A percentile compares a stretch with the other conserved stretches of the same genome.
phyloP scores from a whole-genome alignment of 1,284 basidiomycete species.

The Hemileia vastatrix region DNA sequence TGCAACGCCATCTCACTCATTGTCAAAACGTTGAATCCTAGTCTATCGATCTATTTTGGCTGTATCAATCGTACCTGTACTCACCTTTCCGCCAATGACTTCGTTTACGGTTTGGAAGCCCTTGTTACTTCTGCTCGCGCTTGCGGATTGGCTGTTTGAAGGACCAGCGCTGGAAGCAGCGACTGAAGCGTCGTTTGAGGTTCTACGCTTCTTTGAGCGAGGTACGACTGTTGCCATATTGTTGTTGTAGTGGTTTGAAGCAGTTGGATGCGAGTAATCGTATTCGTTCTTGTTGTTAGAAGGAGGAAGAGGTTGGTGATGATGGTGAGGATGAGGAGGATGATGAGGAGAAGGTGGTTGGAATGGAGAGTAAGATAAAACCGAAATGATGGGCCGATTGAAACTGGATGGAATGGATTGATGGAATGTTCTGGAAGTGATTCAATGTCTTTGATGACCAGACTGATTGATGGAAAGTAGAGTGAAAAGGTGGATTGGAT shows the following conservation, averaged over 20 bases:
- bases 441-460: too few species aligned
- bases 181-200: slow-evolving; percentile 25
- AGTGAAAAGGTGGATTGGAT: too few species aligned
- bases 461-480: too few species aligned
- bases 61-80: slow-evolving; percentile 3
- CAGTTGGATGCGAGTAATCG: not conserved
- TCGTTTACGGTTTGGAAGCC: slow-evolving; percentile 32
- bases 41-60: too few species aligned
- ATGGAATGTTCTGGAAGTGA: too few species aligned
- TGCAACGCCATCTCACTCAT: too few species aligned
- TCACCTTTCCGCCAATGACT: slow-evolving; percentile 34
- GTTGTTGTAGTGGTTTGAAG: not conserved
- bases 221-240: slow-evolving; percentile 32
- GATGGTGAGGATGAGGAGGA: too few species aligned
- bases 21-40: too few species aligned
- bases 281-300: too few species aligned
- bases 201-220: slow-evolving; percentile 31
- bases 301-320: not conserved
- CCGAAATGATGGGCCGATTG: too few species aligned
- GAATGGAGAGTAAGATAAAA: not conserved
- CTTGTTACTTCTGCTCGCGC: not conserved
- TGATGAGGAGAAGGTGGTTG: not conserved
- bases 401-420: too few species aligned
- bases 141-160: slow-evolving; percentile 17
- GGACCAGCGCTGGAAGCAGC: slow-evolving; percentile 22